Conservation (phyloP, 1,284 basidiomycete species). For the Coriolopsis trogii region DNA sequence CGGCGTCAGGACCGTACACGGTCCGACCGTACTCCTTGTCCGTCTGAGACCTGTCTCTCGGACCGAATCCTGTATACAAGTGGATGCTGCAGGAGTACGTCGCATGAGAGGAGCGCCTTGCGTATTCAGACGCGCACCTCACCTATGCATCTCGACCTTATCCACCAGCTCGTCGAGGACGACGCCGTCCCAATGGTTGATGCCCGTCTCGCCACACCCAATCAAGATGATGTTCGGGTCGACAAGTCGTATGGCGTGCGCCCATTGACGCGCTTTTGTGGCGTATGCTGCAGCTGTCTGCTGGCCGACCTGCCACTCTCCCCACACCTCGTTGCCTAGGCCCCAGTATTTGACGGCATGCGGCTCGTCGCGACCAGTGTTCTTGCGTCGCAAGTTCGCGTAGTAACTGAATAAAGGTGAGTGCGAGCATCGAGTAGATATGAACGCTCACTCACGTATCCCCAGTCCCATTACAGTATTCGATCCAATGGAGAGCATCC, state of each 20-base stretch:
- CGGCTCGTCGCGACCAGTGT: constrained; percentile 57
- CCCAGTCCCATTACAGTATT: constrained; percentile 61
- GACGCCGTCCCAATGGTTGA: constrained; percentile 39
- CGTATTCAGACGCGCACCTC: not conserved
- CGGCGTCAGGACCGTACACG: constrained; percentile 43
- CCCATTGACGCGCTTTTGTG: constrained; percentile 63
- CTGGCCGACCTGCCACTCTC: constrained; percentile 70
- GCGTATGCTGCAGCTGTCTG: constrained; percentile 61
- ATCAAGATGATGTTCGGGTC: constrained; percentile 62
- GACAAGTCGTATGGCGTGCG: constrained; percentile 61
- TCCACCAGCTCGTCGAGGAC: constrained; percentile 38
- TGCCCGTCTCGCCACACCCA: constrained; percentile 61
- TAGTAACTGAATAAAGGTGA: constrained; percentile 44
- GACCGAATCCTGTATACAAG: constrained; percentile 33
- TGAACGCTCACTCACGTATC: constrained; percentile 31
- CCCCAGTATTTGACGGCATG: constrained; percentile 43
- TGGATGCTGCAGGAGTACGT: constrained; percentile 22
- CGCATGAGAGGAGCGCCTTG: no score
- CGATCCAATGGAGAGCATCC: constrained; percentile 67
- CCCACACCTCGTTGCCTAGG: constrained; percentile 57
- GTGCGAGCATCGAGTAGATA: constrained; percentile 24
- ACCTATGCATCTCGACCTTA: constrained; percentile 39
- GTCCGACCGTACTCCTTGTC: constrained; percentile 30
- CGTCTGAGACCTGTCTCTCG: constrained; percentile 26
- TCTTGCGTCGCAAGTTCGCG: constrained; percentile 62